Conservation (phyloP, 2,329 filamentous ascomycete species). For the Endoconidiophora polonica region DNA sequence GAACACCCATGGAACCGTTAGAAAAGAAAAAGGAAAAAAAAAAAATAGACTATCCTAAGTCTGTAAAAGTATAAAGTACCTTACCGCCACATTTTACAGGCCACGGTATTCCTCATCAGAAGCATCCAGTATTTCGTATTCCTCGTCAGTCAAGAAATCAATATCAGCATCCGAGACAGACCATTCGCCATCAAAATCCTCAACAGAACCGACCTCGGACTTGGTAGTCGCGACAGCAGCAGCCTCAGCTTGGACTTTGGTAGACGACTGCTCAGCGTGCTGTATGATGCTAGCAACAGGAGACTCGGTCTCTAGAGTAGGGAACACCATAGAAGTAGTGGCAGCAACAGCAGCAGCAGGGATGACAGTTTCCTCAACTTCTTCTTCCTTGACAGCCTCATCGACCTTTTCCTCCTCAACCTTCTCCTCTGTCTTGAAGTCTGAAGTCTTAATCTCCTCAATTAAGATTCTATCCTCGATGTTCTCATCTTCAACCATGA, state of each 20-base stretch:
- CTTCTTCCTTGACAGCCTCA: conserved; percentile 14
- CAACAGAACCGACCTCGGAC: conserved; percentile 19
- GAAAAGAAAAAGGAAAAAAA: not conserved
- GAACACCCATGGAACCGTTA: conserved; percentile 6
- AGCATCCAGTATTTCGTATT: conserved; percentile 93
- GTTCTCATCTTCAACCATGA: conserved; percentile 15
- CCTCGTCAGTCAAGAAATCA: conserved; percentile 87
- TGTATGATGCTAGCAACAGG: not conserved
- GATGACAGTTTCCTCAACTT: conserved; percentile 34
- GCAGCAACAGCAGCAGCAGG: conserved; percentile 20
- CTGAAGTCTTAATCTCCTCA: conserved; percentile 33
- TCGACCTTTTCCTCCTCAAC: conserved; percentile 18
- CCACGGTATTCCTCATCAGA: conserved; percentile 72
- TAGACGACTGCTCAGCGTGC: not conserved
- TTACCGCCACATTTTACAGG: conserved; percentile 25
- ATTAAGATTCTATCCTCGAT: conserved; percentile 18
- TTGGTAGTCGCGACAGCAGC: conserved; percentile 23
- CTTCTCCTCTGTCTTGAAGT: conserved; percentile 16
- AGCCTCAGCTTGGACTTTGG: conserved; percentile 17
- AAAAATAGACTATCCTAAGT: conserved; percentile 6
- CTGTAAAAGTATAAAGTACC: conserved; percentile 17
- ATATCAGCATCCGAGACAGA: conserved; percentile 50
- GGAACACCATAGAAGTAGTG: conserved; percentile 33
- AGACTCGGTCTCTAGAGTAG: conserved; percentile 19
- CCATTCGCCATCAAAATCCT: conserved; percentile 44